phyloP scores from a whole-genome alignment of 202 grass and related monocot genomes.

The Bolboschoenoplectus hybrid region DNA sequence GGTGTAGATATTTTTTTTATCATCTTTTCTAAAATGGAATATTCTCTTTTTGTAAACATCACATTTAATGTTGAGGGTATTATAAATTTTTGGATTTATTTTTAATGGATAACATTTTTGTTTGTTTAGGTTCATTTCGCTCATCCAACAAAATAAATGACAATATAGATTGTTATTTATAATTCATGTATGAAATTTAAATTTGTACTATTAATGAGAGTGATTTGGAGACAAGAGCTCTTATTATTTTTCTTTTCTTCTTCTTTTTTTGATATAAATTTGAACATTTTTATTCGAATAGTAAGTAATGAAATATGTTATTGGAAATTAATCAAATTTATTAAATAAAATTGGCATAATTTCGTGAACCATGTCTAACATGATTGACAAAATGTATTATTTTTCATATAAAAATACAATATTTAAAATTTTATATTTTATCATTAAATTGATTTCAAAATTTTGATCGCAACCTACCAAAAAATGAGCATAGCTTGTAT shows the following conservation, averaged over 20 bases:
- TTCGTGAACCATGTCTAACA: background rate
- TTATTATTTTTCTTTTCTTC: too few species aligned
- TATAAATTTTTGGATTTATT: background rate
- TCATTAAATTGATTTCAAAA: too few species aligned
- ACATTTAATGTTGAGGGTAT: background rate
- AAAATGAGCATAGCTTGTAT: too few species aligned
- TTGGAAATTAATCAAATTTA: background rate
- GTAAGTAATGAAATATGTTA: background rate
- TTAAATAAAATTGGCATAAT: background rate
- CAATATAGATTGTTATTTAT: too few species aligned
- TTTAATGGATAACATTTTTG: background rate
- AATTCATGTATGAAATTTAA: too few species aligned
- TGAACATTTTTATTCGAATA: too few species aligned
- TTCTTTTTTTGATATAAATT: too few species aligned
- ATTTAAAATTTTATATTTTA: too few species aligned
- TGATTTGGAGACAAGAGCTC: too few species aligned
- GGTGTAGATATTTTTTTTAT: background rate
- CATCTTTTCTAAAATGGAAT: background rate
- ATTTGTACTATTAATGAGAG: too few species aligned
- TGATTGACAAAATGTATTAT: background rate
- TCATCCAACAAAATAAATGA: background rate
- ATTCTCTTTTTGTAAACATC: background rate
- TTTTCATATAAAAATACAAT: background rate
- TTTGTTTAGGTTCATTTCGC: background rate
- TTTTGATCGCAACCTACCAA: too few species aligned